Evolutionary conservation across 2,329 filamentous ascomycete species (phyloP), one percentile per base, ranked within the genome.

Genomic region (Aspergillus aculeatus): DNA sequence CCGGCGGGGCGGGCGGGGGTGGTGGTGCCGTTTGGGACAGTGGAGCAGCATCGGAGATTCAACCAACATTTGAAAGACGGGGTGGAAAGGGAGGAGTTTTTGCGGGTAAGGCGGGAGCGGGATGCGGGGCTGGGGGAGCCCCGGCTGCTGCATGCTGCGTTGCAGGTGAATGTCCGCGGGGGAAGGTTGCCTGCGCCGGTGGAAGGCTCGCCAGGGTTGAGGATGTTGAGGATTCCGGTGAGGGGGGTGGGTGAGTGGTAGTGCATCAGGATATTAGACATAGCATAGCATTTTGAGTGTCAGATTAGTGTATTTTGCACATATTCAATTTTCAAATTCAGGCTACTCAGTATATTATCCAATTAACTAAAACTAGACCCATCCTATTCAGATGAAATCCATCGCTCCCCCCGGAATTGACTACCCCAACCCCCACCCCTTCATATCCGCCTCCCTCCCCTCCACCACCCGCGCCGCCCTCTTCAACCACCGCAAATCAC

Each of bases 131-230:
- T 79, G 32, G 62, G 55, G 1, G 73, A 68, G 54, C 76, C 76
- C 1, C 72, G 66, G 31, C 55, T 78, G 56, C 51, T 79, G 52
- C 69, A 77, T 56, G 73, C 68, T 47, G 70, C 73, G 3, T 60
- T 80, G 66, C 75, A 79, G 63, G 62, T 78, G 6, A 78, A 79
- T 59, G 68, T 78, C 47, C 70, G 76, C 5, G 77, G 66, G 2
- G 76, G 75, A 3, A 59, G 67, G 29, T 53, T 78, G 29, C 75
- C 74, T 44, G 38, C 38, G 14, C 38, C 38, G 38, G 16, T n/a
- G 14, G 4, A 23, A 23, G 23, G 23, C 23, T 23, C 23, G 1
- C 2, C 26, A 16, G 38, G 16, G 38, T 9, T 35, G 32, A 19
- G 38, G 16, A 19, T 35, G 32, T 35, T 35, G 12, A 44, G 16